Evolutionary conservation across 1,139 yeast species (phyloP), one percentile per base, ranked within the genome.

Genomic region (Candida albicans): DNA sequence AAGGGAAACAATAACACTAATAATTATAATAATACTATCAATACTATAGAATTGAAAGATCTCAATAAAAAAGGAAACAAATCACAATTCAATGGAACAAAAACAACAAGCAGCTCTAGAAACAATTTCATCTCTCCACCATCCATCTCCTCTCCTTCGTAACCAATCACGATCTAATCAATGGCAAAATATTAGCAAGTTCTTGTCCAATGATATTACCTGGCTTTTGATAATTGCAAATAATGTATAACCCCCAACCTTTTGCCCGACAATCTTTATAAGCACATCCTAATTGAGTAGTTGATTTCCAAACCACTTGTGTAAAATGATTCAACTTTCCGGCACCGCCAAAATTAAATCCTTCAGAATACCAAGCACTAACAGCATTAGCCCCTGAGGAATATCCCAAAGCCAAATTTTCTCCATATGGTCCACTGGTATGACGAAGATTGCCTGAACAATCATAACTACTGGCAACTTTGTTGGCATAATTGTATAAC

Each of bases 311-410:
- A 42, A 88, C 82, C 50, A 88, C 77, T 67, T 87, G 96, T 35
- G 96, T 87, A 73, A 88, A 88, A 67, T 88, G 96, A 52, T 87
- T 83, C 44, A 60, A 65, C 7, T 53, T 51, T 15, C 56, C 52
- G 22, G 68, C n/a, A n/a, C n/a, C n/a, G n/a, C n/a, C n/a, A n/a
- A n/a, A n/a, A n/a, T n/a, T 64, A 6, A 59, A 34, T 52, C 82
- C 83, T 70, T 88, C 96, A 52, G 74, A 67, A 73, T 87, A 89
- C 97, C 96, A 89, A 44, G 91, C 96, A 36, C 79, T 75, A 46
- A 87, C 81, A 37, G 88, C 86, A 35, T 76, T 82, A 11, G 75
- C 67, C 15, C 64, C 70, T 30, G 73, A 64, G 35, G 73, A 50
- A 65, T 73, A 77, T 47, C 96, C 96, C 43, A 79, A 68, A 39